Evolutionary conservation across 2,329 filamentous ascomycete genomes (phyloP).

Genomic region (Aspergillus brasiliensis): DNA sequence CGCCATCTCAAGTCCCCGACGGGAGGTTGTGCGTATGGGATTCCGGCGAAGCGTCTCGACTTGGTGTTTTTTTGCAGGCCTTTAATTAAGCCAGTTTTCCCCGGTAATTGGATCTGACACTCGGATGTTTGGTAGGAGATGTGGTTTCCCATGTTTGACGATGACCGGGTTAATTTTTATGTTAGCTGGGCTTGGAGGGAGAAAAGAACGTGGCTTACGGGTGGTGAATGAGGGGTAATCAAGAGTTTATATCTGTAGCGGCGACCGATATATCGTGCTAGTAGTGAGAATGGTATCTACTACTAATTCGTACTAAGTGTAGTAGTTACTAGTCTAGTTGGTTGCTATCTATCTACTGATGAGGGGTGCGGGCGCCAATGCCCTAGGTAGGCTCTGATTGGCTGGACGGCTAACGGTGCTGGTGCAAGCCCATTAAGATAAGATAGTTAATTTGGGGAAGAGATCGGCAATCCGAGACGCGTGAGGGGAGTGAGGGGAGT

Average conservation of each 20-base stretch:
- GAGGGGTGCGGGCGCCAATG: not conserved
- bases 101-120: constrained; percentile 7
- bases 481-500: not conserved
- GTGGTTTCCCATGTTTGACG: constrained; percentile 13
- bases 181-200: too few relatives aligned
- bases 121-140: constrained; percentile 16
- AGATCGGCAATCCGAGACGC: not conserved
- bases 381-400: not conserved
- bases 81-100: constrained; percentile 12
- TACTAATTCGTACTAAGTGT: too few relatives aligned
- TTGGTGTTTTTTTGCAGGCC: constrained; percentile 25
- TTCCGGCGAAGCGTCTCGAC: constrained; percentile 33
- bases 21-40: constrained; percentile 47
- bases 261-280: too few relatives aligned
- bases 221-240: not conserved
- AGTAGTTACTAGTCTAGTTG: too few relatives aligned
- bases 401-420: not conserved
- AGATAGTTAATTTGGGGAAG: not conserved
- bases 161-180: too few relatives aligned
- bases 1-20: constrained; percentile 42
- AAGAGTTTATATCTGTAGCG: not conserved
- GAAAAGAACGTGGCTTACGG: too few relatives aligned
- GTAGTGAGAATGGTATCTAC: too few relatives aligned
- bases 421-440: not conserved
- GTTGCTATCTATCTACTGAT: too few relatives aligned